Evolutionary conservation across 2,329 filamentous ascomycete species (phyloP).

Genomic region (Neocucurbitaria cava): DNA sequence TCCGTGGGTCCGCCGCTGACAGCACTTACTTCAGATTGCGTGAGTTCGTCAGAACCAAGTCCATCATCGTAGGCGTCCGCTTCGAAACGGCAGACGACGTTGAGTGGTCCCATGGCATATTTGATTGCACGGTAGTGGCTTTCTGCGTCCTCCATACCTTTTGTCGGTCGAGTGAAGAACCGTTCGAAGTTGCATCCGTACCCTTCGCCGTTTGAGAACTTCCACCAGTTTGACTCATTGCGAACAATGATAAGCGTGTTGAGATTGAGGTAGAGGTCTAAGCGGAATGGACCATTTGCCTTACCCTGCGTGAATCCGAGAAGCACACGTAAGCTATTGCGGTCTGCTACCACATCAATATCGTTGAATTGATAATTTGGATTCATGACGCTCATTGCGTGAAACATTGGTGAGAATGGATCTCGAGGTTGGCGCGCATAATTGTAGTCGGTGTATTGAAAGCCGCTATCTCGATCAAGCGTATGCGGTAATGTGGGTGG

Average conservation of each 20-base stretch:
- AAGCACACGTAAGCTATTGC: constrained; percentile 37
- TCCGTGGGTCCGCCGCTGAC: constrained; percentile 18
- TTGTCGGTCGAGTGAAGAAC: constrained; percentile 26
- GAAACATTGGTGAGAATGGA: constrained; percentile 37
- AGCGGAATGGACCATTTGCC: constrained; percentile 29
- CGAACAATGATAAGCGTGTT: constrained; percentile 37
- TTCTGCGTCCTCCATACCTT: constrained; percentile 34
- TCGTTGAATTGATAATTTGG: constrained; percentile 26
- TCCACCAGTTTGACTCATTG: constrained; percentile 35
- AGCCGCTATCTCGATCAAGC: constrained; percentile 28
- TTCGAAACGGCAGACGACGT: constrained; percentile 37
- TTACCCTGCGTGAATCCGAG: constrained; percentile 36
- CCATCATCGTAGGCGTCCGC: constrained; percentile 37
- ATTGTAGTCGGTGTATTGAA: constrained; percentile 35
- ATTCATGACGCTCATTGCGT: constrained; percentile 32
- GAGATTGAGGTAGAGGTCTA: constrained; percentile 30
- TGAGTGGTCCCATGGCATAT: constrained; percentile 34
- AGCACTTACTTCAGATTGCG: constrained; percentile 9
- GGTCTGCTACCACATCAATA: constrained; percentile 37
- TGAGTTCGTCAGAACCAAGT: constrained; percentile 15
- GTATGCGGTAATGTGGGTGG: constrained; percentile 22
- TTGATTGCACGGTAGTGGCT: constrained; percentile 40
- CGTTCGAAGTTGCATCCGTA: constrained; percentile 37
- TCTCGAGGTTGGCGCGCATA: constrained; percentile 32
- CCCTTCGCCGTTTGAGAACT: constrained; percentile 12